phyloP scores from a whole-genome alignment of 2,329 filamentous ascomycete genomes.

The Leptographium flavum region DNA sequence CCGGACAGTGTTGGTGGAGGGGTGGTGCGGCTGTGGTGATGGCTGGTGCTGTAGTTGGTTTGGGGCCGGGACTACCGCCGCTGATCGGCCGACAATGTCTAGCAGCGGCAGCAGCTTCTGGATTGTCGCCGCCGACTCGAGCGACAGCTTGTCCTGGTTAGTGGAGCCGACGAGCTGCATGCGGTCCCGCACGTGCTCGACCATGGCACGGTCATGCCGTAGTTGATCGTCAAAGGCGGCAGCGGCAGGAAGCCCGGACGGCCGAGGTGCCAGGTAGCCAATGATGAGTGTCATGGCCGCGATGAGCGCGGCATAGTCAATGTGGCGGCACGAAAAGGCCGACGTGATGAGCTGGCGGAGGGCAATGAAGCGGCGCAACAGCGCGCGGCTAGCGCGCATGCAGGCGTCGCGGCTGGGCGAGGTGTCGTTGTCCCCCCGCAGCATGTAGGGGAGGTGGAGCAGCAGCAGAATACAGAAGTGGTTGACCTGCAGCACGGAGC shows the following conservation, averaged over 20 bases:
- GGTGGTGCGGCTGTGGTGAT: conserved; percentile 7
- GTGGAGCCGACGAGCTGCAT: conserved; percentile 23
- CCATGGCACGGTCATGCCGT: conserved; percentile 22
- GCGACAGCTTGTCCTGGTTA: conserved; percentile 26
- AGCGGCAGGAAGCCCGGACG: background rate
- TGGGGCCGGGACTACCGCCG: conserved; percentile 3
- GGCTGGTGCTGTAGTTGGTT: background rate
- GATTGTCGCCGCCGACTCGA: conserved; percentile 28
- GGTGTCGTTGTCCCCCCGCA: conserved; percentile 13
- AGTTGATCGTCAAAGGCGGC: conserved; percentile 12
- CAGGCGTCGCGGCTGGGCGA: conserved; percentile 32
- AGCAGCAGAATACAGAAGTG: conserved; percentile 36
- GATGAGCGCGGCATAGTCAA: conserved; percentile 37
- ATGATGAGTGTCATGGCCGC: conserved; percentile 36
- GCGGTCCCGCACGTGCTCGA: conserved; percentile 21
- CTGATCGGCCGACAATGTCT: conserved; percentile 12
- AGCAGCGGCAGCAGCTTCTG: conserved; percentile 28
- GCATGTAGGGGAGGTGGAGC: conserved; percentile 41
- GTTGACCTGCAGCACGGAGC: conserved; percentile 32
- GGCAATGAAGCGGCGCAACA: conserved; percentile 32
- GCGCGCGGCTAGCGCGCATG: conserved; percentile 33
- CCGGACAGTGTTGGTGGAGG: conserved; percentile 14
- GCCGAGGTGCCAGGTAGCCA: conserved; percentile 27
- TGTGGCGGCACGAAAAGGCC: conserved; percentile 28
- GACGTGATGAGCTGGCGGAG: conserved; percentile 26